Evolutionary conservation across 176 grass and related monocot species (phyloP), one percentile per base, ranked within the genome.

Genomic region (Cenchrus americanus): DNA sequence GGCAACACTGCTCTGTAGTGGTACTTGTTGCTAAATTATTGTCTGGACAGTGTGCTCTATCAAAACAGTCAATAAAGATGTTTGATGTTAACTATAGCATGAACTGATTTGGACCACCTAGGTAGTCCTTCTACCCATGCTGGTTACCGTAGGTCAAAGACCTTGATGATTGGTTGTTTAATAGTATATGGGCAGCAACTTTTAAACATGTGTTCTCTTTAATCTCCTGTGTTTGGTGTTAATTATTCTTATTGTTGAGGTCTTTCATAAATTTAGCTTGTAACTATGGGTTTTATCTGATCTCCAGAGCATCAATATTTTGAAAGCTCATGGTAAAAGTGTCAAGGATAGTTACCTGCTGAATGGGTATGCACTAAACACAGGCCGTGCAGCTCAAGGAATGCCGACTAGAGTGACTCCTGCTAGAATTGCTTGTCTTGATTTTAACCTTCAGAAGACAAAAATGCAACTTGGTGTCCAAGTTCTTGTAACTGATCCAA

Each of bases 401-500:
- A 97, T 97, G 95, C 88, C 95, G 67, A 94, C 88, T 67, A 89
- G 81, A 89, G 90, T 97, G 30, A 62, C 84, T 71, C 84, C 88
- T 41, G 95, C 92, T n/a, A 94, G 80, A 85, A 94, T 97, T 91
- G 95, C 84, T 23, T 97, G 95, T 80, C 84, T 97, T 66, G 95
- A 94, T 73, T 97, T 97, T 80, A 97, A 97, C 71, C 95, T 97
- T 77, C 92, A 94, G 74, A 97, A 94, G 81, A 97, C 90, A 86
- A 97, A 97, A 69, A 92, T 97, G 95, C 92, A 97, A 71, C 80
- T 97, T 82, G 95, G 95, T 63, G 84, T 97, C 87, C 95, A 94
- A 88, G 95, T 97, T 54, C 75, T 97, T 11, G 92, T 97, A 83
- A 91, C 77, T 77, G 95, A 94, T 80, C 90, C 95, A 77, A 97